phyloP scores from a whole-genome alignment of 2,329 filamentous ascomycete species.

The Parasarocladium wereldwijsianum region DNA sequence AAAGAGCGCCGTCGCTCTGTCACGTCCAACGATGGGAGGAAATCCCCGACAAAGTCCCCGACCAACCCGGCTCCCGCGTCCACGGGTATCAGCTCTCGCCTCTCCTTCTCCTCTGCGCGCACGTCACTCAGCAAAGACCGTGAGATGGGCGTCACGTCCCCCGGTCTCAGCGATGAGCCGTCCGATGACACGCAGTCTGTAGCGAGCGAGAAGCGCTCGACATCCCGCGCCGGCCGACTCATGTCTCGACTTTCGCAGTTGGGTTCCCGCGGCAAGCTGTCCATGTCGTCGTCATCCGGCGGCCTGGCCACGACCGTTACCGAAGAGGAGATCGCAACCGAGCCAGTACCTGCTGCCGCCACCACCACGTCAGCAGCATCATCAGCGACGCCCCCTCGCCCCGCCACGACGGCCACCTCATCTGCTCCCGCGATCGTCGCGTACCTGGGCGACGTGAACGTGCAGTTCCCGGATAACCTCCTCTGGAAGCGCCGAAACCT shows the following conservation, averaged over 20 bases:
- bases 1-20: constrained; percentile 41
- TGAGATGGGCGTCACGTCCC: constrained; percentile 6
- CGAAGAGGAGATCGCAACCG: constrained; percentile 5
- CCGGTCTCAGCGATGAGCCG: constrained; percentile 22
- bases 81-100: constrained; percentile 30
- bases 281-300: constrained; percentile 17
- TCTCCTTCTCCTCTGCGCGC: constrained; percentile 34
- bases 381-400: background rate
- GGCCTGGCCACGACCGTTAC: constrained; percentile 26
- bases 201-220: constrained; percentile 11
- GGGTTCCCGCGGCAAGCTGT: constrained; percentile 4
- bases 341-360: constrained; percentile 13
- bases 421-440: constrained; percentile 30
- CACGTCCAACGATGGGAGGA: constrained; percentile 28
- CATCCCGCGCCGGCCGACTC: constrained; percentile 35
- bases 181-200: constrained; percentile 11
- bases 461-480: constrained; percentile 91
- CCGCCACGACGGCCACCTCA: background rate
- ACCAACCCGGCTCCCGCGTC: constrained; percentile 30
- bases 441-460: constrained; percentile 79
- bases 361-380: constrained; percentile 10
- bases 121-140: constrained; percentile 28
- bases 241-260: constrained; percentile 38
- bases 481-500: constrained; percentile 92
- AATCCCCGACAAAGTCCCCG: constrained; percentile 15